phyloP scores from a whole-genome alignment of 2,329 filamentous ascomycete genomes.

The Aspergillus caelatus region DNA sequence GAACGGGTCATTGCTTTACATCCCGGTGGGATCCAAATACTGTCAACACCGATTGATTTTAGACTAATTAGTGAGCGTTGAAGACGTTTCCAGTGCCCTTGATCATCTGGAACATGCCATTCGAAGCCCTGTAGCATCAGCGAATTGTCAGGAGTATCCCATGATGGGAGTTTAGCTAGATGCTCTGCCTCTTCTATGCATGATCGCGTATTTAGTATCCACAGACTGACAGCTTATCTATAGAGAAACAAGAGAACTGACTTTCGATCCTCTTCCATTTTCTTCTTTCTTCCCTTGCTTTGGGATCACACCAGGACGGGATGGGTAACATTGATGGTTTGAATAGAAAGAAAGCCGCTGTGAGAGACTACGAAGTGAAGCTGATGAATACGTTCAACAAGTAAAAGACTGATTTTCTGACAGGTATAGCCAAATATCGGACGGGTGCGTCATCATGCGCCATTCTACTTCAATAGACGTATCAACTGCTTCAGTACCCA shows the following conservation, averaged over 20 bases:
- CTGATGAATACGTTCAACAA: neutral
- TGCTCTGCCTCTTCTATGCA: slow-evolving; percentile 26
- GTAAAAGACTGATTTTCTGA: neutral
- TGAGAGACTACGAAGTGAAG: neutral
- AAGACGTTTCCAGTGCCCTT: slow-evolving; percentile 64
- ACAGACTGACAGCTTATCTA: neutral
- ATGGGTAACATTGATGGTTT: slow-evolving; percentile 14
- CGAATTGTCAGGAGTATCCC: slow-evolving; percentile 35
- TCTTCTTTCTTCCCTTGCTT: slow-evolving; percentile 15
- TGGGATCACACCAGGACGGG: slow-evolving; percentile 14
- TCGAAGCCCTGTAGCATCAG: slow-evolving; percentile 72
- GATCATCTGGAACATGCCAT: slow-evolving; percentile 68
- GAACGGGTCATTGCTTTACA: slow-evolving; percentile 66
- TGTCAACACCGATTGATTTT: slow-evolving; percentile 62
- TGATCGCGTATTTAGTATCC: slow-evolving; percentile 3
- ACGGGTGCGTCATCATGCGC: neutral
- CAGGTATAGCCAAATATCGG: neutral
- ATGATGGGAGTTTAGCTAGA: slow-evolving; percentile 33
- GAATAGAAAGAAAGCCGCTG: neutral
- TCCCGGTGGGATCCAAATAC: slow-evolving; percentile 70
- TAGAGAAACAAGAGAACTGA: slow-evolving; percentile 3
- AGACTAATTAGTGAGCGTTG: slow-evolving; percentile 55
- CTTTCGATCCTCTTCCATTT: slow-evolving; percentile 30
- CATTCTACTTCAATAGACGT: slow-evolving; percentile 3
- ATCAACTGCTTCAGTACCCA: slow-evolving; percentile 2